These are phyloP conservation scores for Geotrichum carabidarum DNA, from an alignment of 1,139 yeast species.

Conservation along the genomic window DNA sequence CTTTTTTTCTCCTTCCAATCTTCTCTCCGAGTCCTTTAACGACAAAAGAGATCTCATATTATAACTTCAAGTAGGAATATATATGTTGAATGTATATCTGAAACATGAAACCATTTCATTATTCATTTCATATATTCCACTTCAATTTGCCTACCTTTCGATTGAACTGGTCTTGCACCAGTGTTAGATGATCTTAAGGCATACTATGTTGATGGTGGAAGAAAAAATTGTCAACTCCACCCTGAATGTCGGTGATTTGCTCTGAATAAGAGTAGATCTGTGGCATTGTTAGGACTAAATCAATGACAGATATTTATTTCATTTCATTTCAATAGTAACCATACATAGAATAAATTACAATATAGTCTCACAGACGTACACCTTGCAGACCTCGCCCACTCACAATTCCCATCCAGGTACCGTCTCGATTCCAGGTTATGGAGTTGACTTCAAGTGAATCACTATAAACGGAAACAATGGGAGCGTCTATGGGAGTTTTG, in stretches of 20 bases:
- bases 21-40: too few species aligned
- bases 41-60: too few species aligned
- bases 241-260: conserved; percentile 21
- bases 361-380: conserved; percentile 33
- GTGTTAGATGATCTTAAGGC: conserved; percentile 18
- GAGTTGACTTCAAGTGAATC: conserved; percentile 69
- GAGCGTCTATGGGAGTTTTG: neutral
- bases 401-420: conserved; percentile 79
- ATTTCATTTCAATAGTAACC: neutral
- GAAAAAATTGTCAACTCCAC: conserved; percentile 25
- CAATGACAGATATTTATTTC: conserved; percentile 23
- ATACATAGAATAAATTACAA: neutral
- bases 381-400: conserved; percentile 80
- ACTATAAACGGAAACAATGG: conserved; percentile 48
- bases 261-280: conserved; percentile 14
- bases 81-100: neutral
- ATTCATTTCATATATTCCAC: conserved; percentile 2
- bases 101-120: neutral
- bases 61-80: neutral
- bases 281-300: conserved; percentile 25
- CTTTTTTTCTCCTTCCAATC: too few species aligned
- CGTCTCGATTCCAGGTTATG: conserved; percentile 65
- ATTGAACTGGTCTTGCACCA: conserved; percentile 8
- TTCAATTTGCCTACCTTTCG: conserved; percentile 18
- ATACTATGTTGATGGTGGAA: conserved; percentile 21